Evolutionary conservation across 169 alveolate genomes (phyloP), one percentile per base, ranked within the genome.

Genomic region (Plasmodium chabaudi): DNA sequence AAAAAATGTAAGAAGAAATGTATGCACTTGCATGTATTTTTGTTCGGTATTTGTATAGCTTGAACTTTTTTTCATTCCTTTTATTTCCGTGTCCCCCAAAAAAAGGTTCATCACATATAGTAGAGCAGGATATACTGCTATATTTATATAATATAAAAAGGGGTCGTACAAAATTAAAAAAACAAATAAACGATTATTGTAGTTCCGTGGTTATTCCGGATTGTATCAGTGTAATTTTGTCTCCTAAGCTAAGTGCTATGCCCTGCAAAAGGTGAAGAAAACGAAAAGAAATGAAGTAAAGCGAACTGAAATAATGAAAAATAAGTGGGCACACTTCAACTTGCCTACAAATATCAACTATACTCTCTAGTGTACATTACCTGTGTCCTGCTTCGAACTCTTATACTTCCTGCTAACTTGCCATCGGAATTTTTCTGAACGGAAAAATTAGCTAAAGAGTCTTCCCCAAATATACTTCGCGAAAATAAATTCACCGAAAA

Each of bases 381-480:
- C 92, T 94, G 95, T 10, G 92, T 90, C 23, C 94, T 47, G 25
- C 93, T 86, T 7, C 96, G 63, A 21, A 94, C 92, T 65, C 94
- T 69, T 55, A 94, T 88, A 13, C 94, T 79, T 5, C 96, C 95
- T 19, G 95, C 23, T 55, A 87, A 88, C 9, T 75, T 73, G 10
- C 93, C 92, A 39, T 94, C 89, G 4, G 65, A 23, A 86, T 89
- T 89, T 89, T 88, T 89, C 19, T 88, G 94, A 13, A 94, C 69
- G 46, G 98, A 95, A 19, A 97, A 46, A 77, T 97, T 97, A 53
- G 97, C 96, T 5, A 97, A 87, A 25, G 99, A 98, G 75, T 97
- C 99, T 87, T 97, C 99, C 23, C 96, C 98, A 77, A 95, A 95
- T 64, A 95, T 94, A 42, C 98, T 96, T 84, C 96, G 94, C 46